Conservation (phyloP, 2,329 filamentous ascomycete species). For the Tolypocladium tropicale region DNA sequence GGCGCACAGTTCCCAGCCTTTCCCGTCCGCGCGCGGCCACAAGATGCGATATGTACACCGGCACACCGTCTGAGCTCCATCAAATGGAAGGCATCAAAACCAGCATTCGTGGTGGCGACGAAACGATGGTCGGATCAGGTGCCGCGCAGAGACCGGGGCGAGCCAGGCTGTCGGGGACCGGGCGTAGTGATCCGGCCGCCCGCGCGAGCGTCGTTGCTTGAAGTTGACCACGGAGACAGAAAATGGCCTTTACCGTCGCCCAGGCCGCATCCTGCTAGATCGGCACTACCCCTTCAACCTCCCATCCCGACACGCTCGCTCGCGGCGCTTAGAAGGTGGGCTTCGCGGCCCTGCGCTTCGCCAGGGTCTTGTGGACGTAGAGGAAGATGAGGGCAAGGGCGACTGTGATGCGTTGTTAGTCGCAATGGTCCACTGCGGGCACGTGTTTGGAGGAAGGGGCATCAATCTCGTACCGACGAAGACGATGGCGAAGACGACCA, state of each 20-base stretch:
- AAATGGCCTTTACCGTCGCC: neutral
- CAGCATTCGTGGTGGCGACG: neutral
- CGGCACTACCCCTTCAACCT: neutral
- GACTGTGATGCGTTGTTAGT: slow-evolving; percentile 13
- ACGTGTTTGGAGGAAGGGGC: neutral
- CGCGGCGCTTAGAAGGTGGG: slow-evolving; percentile 10
- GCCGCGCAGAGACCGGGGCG: neutral
- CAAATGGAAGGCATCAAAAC: slow-evolving; percentile 1
- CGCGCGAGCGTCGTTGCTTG: neutral
- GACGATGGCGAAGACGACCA: slow-evolving; percentile 34
- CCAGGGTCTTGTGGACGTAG: slow-evolving; percentile 19
- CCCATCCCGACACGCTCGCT: neutral
- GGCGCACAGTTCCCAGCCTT: slow-evolving; percentile 4
- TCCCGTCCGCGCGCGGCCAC: neutral
- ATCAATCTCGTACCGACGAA: slow-evolving; percentile 22
- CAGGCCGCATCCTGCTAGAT: slow-evolving; percentile 57
- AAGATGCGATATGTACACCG: slow-evolving; percentile 3
- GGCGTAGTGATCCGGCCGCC: neutral
- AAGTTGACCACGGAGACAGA: neutral
- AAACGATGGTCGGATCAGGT: neutral
- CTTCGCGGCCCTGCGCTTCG: slow-evolving; percentile 23
- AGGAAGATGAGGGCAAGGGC: slow-evolving; percentile 19
- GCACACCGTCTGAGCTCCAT: slow-evolving; percentile 1
- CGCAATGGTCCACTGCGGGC: neutral
- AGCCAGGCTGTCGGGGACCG: neutral